Conservation (phyloP, 805 yeast species). For the Soucietia sequanensis region DNA sequence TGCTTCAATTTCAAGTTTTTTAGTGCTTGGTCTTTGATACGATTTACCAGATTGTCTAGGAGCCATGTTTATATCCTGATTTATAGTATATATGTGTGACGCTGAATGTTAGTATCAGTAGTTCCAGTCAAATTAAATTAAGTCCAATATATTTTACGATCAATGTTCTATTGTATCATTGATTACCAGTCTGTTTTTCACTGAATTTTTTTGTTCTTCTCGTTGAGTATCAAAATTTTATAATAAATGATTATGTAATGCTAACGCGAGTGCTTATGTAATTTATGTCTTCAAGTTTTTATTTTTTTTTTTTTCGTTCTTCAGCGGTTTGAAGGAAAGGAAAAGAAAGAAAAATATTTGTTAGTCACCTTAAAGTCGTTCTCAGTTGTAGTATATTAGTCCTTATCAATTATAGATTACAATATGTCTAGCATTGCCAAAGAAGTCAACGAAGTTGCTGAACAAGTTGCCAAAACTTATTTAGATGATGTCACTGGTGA, state of each 20-base stretch:
- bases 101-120: too few relatives aligned
- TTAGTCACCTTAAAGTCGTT: too few relatives aligned
- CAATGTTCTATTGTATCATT: background rate
- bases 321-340: background rate
- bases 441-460: slow-evolving; percentile 64
- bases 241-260: too few relatives aligned
- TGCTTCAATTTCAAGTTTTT: slow-evolving; percentile 46
- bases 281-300: slow-evolving; percentile 1
- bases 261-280: slow-evolving; percentile 2
- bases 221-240: too few relatives aligned
- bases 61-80: slow-evolving; percentile 1
- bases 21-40: slow-evolving; percentile 37
- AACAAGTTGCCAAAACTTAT: slow-evolving; percentile 71
- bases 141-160: too few relatives aligned
- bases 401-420: background rate
- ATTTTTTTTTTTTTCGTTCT: background rate
- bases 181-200: background rate
- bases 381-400: background rate
- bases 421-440: slow-evolving; percentile 31
- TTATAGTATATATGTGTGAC: too few relatives aligned
- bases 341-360: background rate
- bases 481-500: slow-evolving; percentile 96
- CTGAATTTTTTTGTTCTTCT: slow-evolving; percentile 3
- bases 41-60: slow-evolving; percentile 10
- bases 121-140: too few relatives aligned